Evolutionary conservation across 2,329 filamentous ascomycete genomes (phyloP).

Genomic region (Pseudogymnoascus sp.): DNA sequence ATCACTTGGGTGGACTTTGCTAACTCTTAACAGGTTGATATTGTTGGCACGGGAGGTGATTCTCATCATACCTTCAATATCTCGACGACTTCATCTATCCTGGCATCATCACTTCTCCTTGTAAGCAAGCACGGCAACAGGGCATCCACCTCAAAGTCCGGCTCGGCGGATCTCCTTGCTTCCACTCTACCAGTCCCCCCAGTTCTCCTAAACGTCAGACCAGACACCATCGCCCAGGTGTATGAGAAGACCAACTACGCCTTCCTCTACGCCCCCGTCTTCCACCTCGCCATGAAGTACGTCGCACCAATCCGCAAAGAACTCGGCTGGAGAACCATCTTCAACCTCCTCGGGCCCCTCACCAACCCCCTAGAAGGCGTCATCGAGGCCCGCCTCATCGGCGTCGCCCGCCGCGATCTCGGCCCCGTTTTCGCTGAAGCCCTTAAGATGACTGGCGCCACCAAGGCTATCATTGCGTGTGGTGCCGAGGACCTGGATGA

Average conservation of each 20-base stretch:
- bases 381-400: constrained; percentile 87
- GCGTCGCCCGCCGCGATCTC: constrained; percentile 79
- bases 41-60: constrained; percentile 95
- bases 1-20: not conserved
- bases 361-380: constrained; percentile 80
- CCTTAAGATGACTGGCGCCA: constrained; percentile 63
- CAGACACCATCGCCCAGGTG: constrained; percentile 60
- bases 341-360: constrained; percentile 90
- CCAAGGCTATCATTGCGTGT: constrained; percentile 84
- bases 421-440: constrained; percentile 86
- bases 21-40: constrained; percentile 53
- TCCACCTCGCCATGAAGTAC: constrained; percentile 90
- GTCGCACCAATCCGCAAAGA: constrained; percentile 79
- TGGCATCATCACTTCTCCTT: constrained; percentile 77
- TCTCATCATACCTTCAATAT: constrained; percentile 98
- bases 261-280: constrained; percentile 92
- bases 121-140: constrained; percentile 95
- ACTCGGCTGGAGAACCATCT: constrained; percentile 90
- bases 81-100: constrained; percentile 86
- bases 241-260: constrained; percentile 82
- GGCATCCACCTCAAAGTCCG: constrained; percentile 90
- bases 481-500: constrained; percentile 94
- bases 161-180: constrained; percentile 84
- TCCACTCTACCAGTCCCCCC: constrained; percentile 65
- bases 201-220: constrained; percentile 64